phyloP scores from a whole-genome alignment of 2,329 filamentous ascomycete species.

The Paecilomyces dactylethromorphus region DNA sequence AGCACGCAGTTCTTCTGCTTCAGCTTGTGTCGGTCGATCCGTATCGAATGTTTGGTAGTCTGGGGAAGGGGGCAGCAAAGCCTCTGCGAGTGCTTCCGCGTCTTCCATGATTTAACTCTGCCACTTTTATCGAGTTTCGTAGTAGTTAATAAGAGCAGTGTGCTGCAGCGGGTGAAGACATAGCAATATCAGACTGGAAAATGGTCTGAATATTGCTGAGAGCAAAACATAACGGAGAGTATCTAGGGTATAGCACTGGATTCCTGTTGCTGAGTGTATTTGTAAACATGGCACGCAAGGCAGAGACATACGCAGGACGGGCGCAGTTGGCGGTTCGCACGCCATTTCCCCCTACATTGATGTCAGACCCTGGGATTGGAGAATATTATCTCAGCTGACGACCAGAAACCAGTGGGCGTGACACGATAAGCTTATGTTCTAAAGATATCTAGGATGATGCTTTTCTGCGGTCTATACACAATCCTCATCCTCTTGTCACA shows the following conservation, averaged over 20 bases:
- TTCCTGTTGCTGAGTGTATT: neutral
- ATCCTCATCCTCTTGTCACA: neutral
- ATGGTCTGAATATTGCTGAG: neutral
- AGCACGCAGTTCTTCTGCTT: neutral
- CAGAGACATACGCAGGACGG: neutral
- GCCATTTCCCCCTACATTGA: neutral
- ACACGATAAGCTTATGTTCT: neutral
- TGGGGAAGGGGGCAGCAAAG: conserved; percentile 8
- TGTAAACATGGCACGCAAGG: neutral
- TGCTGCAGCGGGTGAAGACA: neutral
- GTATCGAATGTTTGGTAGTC: neutral
- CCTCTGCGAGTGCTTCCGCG: conserved; percentile 9
- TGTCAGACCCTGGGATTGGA: neutral
- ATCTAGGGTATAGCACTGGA: neutral
- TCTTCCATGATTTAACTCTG: conserved; percentile 10
- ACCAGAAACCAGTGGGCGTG: neutral
- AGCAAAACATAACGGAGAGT: neutral
- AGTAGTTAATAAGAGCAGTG: neutral
- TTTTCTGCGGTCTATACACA: neutral
- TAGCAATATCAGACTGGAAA: neutral
- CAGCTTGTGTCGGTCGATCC: neutral
- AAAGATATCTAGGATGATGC: neutral
- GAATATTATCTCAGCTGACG: neutral
- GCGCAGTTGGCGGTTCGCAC: neutral
- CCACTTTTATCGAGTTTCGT: neutral